Evolutionary conservation across 805 yeast species (phyloP).

Genomic region (Ogataea ganodermae): DNA sequence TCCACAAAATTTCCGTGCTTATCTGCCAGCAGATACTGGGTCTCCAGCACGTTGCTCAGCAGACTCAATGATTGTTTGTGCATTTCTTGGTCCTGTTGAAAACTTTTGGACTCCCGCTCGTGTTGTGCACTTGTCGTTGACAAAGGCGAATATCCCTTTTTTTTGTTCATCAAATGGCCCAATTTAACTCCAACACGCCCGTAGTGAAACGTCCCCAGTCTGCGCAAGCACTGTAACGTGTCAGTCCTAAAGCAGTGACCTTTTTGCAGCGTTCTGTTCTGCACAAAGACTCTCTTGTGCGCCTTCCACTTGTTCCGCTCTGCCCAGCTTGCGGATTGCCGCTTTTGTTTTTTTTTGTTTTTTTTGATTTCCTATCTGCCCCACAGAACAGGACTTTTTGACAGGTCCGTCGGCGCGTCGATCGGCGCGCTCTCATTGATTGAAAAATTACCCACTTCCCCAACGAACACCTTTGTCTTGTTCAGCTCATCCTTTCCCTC

Average conservation of each 20-base stretch:
- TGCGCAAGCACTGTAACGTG: background rate
- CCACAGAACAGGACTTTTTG: no score
- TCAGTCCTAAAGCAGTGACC: no score
- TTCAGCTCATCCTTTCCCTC: no score
- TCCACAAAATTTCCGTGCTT: slow-evolving; percentile 60
- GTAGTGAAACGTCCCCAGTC: background rate
- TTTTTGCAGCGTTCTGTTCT: no score
- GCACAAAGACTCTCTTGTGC: no score
- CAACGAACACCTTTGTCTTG: no score
- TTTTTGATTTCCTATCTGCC: background rate
- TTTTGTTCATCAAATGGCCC: slow-evolving; percentile 14
- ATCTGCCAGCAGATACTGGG: slow-evolving; percentile 37
- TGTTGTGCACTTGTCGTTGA: slow-evolving; percentile 8
- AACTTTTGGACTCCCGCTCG: slow-evolving; percentile 2
- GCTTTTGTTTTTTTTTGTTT: slow-evolving; percentile 5
- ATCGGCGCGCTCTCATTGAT: background rate
- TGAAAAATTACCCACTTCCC: background rate
- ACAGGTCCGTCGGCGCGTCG: background rate
- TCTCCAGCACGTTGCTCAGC: slow-evolving; percentile 22
- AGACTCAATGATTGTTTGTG: slow-evolving; percentile 18
- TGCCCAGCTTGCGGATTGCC: background rate
- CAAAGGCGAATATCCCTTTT: slow-evolving; percentile 19
- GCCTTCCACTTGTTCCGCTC: background rate
- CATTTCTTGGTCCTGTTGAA: slow-evolving; percentile 8
- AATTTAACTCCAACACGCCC: background rate